phyloP scores from a whole-genome alignment of 768 basidiomycete species.

The Gelatoporia subvermispora region DNA sequence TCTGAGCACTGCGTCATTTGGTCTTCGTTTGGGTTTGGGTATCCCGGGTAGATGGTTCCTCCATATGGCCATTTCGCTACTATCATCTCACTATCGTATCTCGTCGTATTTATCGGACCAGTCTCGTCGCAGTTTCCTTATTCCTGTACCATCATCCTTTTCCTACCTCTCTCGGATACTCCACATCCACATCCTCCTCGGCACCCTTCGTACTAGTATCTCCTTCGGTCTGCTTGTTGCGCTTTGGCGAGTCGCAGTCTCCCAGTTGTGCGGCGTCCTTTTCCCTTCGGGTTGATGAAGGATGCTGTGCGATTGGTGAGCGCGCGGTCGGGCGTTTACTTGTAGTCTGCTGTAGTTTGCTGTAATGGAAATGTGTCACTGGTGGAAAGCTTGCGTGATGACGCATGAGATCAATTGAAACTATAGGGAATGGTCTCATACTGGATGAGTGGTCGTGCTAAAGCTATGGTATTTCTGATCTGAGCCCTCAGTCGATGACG shows the following conservation, averaged over 20 bases:
- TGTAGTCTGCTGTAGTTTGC: too few relatives aligned
- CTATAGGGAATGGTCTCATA: too few relatives aligned
- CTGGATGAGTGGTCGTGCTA: too few relatives aligned
- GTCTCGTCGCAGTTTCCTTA: constrained; percentile 9
- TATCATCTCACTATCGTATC: constrained; percentile 15
- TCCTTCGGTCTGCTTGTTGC: neutral
- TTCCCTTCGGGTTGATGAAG: neutral
- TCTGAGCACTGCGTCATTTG: constrained; percentile 9
- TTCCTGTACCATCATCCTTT: constrained; percentile 10
- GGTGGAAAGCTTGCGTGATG: too few relatives aligned
- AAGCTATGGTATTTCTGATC: too few relatives aligned
- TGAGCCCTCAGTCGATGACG: too few relatives aligned
- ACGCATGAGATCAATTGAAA: too few relatives aligned
- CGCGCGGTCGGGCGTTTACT: too few relatives aligned
- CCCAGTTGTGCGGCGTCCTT: constrained; percentile 5
- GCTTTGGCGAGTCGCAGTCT: neutral
- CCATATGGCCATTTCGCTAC: constrained; percentile 7
- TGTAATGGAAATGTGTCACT: too few relatives aligned
- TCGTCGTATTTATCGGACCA: constrained; percentile 9
- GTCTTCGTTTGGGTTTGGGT: constrained; percentile 3
- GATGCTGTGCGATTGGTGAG: too few relatives aligned
- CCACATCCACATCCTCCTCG: constrained; percentile 21
- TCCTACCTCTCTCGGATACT: neutral
- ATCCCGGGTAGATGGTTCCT: constrained; percentile 9
- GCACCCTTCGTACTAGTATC: constrained; percentile 1